Conservation (phyloP, 1,139 yeast genomes). For the Geotrichum restrictum region DNA sequence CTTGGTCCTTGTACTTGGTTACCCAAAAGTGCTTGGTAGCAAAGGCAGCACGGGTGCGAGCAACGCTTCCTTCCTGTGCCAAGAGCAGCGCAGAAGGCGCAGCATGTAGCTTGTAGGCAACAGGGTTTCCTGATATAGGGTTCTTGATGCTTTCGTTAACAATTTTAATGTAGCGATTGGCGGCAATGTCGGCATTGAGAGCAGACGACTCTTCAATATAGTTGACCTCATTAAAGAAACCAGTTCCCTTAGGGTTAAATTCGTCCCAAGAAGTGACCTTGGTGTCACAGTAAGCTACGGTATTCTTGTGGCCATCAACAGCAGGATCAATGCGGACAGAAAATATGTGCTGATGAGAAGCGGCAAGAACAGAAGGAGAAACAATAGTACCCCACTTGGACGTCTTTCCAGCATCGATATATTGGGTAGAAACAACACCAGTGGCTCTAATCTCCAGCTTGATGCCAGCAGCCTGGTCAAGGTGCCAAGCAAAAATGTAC, state of each 20-base stretch:
- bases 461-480: constrained; percentile 79
- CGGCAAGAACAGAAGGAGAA: constrained; percentile 83
- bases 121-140: constrained; percentile 71
- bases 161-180: constrained; percentile 73
- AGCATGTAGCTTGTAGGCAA: constrained; percentile 74
- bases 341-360: constrained; percentile 83
- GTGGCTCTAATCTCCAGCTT: constrained; percentile 85
- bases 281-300: constrained; percentile 69
- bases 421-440: constrained; percentile 67
- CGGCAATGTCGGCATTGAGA: constrained; percentile 71
- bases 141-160: constrained; percentile 70
- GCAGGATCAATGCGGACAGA: constrained; percentile 86
- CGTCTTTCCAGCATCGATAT: constrained; percentile 68
- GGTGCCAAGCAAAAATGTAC: constrained; percentile 71
- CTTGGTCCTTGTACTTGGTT: constrained; percentile 64
- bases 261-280: constrained; percentile 58
- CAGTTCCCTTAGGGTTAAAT: constrained; percentile 69
- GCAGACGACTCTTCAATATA: constrained; percentile 68
- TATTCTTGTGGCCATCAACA: constrained; percentile 72
- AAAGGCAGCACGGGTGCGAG: constrained; percentile 62
- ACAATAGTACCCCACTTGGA: constrained; percentile 84
- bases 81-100: constrained; percentile 73
- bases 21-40: constrained; percentile 78
- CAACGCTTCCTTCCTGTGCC: constrained; percentile 61
- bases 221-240: constrained; percentile 63